Evolutionary conservation across 2,329 filamentous ascomycete species (phyloP).

Genomic region (Diaporthe vaccinii): DNA sequence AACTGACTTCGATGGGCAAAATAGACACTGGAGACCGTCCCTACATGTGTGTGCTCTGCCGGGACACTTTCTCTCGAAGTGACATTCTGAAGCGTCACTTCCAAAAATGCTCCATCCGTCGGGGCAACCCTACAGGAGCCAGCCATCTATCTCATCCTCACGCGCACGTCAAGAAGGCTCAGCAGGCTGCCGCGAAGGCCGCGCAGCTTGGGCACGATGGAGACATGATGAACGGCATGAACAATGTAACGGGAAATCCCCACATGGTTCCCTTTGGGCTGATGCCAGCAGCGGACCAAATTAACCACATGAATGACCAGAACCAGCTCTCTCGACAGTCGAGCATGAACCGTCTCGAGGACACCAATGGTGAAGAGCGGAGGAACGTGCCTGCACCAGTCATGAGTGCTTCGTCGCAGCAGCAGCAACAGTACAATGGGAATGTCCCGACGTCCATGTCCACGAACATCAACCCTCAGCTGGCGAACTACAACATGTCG

Average conservation of each 20-base stretch:
- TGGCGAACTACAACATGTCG: slow-evolving; percentile 75
- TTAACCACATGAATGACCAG: slow-evolving; percentile 73
- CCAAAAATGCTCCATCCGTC: slow-evolving; percentile 97
- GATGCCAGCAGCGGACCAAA: slow-evolving; percentile 64
- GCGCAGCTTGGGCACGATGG: slow-evolving; percentile 63
- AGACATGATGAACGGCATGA: slow-evolving; percentile 72
- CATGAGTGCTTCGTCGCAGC: slow-evolving; percentile 62
- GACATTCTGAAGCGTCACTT: slow-evolving; percentile 99
- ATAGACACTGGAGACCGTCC: slow-evolving; percentile 96
- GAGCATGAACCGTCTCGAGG: slow-evolving; percentile 71
- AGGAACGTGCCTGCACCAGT: slow-evolving; percentile 68
- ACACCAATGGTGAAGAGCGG: slow-evolving; percentile 68
- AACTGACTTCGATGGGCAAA: background rate
- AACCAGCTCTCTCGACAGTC: slow-evolving; percentile 72
- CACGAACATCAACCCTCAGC: slow-evolving; percentile 71
- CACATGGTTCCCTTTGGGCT: slow-evolving; percentile 63
- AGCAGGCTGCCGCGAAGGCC: slow-evolving; percentile 70
- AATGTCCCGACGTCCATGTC: slow-evolving; percentile 73
- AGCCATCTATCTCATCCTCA: slow-evolving; percentile 95
- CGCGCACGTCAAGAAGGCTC: slow-evolving; percentile 86
- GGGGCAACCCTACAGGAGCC: slow-evolving; percentile 94
- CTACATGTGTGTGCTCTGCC: slow-evolving; percentile 98
- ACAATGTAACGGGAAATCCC: slow-evolving; percentile 69
- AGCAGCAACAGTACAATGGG: slow-evolving; percentile 69
- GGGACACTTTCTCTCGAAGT: slow-evolving; percentile 97